Percentiles rank a stretch among this genome's conserved stretches.
phyloP scores from a whole-genome alignment of 78 protist species.

The Emiliania huxleyi region DNA sequence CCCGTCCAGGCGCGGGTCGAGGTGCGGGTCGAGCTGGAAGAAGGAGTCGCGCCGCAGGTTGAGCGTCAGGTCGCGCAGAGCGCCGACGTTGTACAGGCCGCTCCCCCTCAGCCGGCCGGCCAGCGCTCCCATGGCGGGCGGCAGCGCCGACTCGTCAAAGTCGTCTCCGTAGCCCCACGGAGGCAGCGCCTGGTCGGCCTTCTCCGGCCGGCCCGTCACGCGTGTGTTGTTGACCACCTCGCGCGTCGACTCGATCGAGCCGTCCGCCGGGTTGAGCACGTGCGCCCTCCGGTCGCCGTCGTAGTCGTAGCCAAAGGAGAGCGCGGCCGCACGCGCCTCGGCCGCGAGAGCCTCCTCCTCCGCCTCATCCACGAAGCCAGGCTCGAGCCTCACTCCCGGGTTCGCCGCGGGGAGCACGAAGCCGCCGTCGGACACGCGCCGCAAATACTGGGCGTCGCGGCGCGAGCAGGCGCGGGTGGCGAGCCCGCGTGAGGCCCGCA shows the following conservation, averaged over 20 bases:
- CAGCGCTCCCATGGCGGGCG: neutral
- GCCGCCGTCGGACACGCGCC: neutral
- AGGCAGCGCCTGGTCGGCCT: neutral
- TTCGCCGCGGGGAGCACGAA: neutral
- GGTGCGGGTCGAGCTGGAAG: constrained; percentile 12
- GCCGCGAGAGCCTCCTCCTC: neutral
- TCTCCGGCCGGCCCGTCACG: neutral
- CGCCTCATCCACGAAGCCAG: neutral
- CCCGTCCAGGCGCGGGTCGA: neutral
- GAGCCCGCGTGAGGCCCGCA: too few species aligned
- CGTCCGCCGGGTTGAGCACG: neutral
- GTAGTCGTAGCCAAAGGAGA: neutral
- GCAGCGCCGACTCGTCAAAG: neutral
- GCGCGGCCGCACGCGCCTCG: neutral
- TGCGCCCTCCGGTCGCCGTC: neutral
- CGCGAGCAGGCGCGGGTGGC: neutral
- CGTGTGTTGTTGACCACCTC: neutral
- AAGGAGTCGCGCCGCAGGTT: neutral
- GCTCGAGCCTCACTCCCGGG: neutral
- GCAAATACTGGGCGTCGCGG: neutral
- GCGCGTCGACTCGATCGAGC: neutral
- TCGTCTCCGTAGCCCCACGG: constrained; percentile 10
- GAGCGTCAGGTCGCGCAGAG: neutral
- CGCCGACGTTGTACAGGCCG: neutral
- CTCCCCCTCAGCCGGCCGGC: neutral